These are phyloP conservation scores for Microcyclospora pomicola DNA, from an alignment of 2,329 filamentous ascomycete species.

Conservation along the genomic window DNA sequence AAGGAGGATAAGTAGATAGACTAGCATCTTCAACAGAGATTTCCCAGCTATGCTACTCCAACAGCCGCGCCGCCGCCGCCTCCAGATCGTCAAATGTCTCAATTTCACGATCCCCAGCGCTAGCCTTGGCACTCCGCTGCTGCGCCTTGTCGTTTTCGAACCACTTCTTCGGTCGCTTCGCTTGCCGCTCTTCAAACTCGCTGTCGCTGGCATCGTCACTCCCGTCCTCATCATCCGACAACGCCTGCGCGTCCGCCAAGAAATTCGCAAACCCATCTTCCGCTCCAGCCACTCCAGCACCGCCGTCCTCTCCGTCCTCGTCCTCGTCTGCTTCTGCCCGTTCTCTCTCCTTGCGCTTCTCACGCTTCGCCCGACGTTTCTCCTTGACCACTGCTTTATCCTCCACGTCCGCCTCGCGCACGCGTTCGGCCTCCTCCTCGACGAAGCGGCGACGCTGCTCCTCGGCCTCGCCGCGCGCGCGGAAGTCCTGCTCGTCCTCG, in stretches of 20 bases:
- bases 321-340: constrained; percentile 31
- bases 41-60: constrained; percentile 24
- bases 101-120: constrained; percentile 44
- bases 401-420: constrained; percentile 59
- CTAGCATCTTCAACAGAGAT: no score
- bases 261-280: constrained; percentile 32
- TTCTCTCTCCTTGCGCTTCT: constrained; percentile 58
- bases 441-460: constrained; percentile 66
- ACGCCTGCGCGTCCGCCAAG: constrained; percentile 21
- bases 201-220: constrained; percentile 27
- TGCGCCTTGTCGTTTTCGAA: constrained; percentile 54
- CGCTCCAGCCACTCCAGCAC: constrained; percentile 10
- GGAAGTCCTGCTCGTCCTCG: constrained; percentile 71
- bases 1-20: no score
- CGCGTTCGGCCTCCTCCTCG: constrained; percentile 56
- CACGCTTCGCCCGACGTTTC: constrained; percentile 62
- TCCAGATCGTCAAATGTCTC: constrained; percentile 71
- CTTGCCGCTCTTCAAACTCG: constrained; percentile 32
- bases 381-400: constrained; percentile 73
- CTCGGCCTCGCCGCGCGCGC: constrained; percentile 57
- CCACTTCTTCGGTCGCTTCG: constrained; percentile 64
- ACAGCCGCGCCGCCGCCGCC: constrained; percentile 57
- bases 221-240: constrained; percentile 12
- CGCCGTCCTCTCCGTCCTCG: constrained; percentile 13
- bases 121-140: constrained; percentile 30